Base-by-base conservation (phyloP, 768 basidiomycete genomes). In the Leccinum arenicola region DNA sequence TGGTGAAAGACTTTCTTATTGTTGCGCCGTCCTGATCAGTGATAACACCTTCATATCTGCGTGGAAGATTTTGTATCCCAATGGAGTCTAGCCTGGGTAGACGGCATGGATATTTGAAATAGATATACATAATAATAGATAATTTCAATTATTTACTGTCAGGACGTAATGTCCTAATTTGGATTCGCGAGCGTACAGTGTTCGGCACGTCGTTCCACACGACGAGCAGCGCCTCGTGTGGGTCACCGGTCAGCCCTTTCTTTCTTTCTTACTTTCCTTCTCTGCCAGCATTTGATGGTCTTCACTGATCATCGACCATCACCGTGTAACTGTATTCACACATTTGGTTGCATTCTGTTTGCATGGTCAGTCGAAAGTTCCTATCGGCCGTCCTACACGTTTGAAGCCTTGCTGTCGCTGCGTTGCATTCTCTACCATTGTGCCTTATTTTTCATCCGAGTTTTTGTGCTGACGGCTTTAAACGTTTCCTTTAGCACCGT, bases 1-100 rank as follows among this genome's bases (percentile, higher is more conserved):
- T 90, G 64, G 80, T 82, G 60, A 82, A 79, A 60, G 81, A 82
- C 23, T 59, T 79, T 35, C 75, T 87, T 45, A 12, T 45, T 36
- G 58, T 83, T 56, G 69, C 76, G 57, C 25, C 56, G 2, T 66
- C 59, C 54, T 50, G 58, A 52, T 50, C 25, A 29, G 27, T 29
- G 35, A 36, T 35, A 58, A 25, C 45, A 11, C 25, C 19, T 25
- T 50, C 19, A 45, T 33, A 45, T 2, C 27, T 58, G 33, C 12
- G 21, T 31, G 58, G 15, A 25, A 54, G 47, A 12, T 33, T 33
- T 7, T 50, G 33, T 54, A 17, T 25, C n/a, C 29, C 21, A 15
- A 21, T 19, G 5, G 11, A 29, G 25, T 19, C 23, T 56, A 40
- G 53, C 61, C 29, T n/a, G 12, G 19, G 45, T 25, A 25, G 47